These are phyloP conservation scores for Debaryomyces maramus DNA, from an alignment of 805 yeast species.

Conservation along the genomic window DNA sequence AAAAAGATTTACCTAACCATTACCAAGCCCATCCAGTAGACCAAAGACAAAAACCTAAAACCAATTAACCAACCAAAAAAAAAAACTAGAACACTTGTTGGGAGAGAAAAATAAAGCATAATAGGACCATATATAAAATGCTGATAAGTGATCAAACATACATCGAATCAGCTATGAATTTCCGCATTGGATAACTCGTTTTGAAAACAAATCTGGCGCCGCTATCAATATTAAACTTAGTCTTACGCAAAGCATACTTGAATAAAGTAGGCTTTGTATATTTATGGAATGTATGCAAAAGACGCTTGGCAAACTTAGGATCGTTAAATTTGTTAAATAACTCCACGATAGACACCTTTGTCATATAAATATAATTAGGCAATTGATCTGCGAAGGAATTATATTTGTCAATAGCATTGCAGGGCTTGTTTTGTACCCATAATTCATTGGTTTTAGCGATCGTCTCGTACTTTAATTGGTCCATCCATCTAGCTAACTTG, in stretches of 20 bases:
- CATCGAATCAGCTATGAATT: not conserved
- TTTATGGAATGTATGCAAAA: not conserved
- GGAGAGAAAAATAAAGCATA: not conserved
- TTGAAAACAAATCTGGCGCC: slow-evolving; percentile 5
- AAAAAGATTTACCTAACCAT: not conserved
- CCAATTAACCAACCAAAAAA: not conserved
- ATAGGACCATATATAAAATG: not conserved
- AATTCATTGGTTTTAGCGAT: too few relatives aligned
- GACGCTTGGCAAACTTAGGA: too few relatives aligned
- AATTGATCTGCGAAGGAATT: too few relatives aligned
- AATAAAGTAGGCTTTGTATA: not conserved
- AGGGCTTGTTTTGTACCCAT: too few relatives aligned
- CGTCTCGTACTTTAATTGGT: too few relatives aligned
- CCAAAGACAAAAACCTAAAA: slow-evolving; percentile 1
- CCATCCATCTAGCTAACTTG: not conserved
- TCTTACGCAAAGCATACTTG: not conserved
- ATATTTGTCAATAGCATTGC: too few relatives aligned
- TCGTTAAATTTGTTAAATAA: too few relatives aligned
- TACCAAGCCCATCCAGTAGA: not conserved
- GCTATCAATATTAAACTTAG: slow-evolving; percentile 3
- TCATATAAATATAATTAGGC: too few relatives aligned
- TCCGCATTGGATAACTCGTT: not conserved
- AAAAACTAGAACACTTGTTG: not conserved
- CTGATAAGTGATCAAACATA: not conserved
- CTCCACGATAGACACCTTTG: too few relatives aligned